These are phyloP conservation scores for Turritis glabra DNA, from an alignment of 345 rosid genomes.

Conservation along the genomic window DNA sequence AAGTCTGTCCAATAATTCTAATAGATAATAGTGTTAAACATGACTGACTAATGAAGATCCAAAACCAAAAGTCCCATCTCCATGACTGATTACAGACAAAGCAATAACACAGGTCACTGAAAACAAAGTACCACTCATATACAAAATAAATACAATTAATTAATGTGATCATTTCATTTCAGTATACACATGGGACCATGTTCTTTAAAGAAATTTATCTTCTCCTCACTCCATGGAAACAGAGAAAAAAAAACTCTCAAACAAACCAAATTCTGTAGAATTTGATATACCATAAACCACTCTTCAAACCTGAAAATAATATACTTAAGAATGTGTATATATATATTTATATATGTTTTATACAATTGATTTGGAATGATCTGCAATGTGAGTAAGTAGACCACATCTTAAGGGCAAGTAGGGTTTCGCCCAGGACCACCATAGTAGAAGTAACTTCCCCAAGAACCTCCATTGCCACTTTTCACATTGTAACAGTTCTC, in stretches of 20 bases:
- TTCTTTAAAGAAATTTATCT: slow-evolving; percentile 24
- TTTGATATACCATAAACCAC: slow-evolving; percentile 7
- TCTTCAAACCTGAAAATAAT: slow-evolving; percentile 23
- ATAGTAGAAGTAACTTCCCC: slow-evolving; percentile 71
- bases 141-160: slow-evolving; percentile 21
- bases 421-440: slow-evolving; percentile 75
- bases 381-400: slow-evolving; percentile 20
- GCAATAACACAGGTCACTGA: slow-evolving; percentile 31
- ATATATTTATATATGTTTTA: slow-evolving; percentile 34
- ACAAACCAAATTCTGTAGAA: background rate
- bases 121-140: slow-evolving; percentile 5
- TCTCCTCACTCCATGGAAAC: slow-evolving; percentile 29
- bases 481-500: slow-evolving; percentile 67
- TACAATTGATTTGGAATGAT: slow-evolving; percentile 35
- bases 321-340: slow-evolving; percentile 36
- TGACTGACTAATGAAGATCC: slow-evolving; percentile 17
- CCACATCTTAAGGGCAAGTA: slow-evolving; percentile 55
- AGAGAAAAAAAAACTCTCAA: slow-evolving; percentile 27
- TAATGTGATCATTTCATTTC: slow-evolving; percentile 19
- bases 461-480: slow-evolving; percentile 53
- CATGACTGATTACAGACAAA: slow-evolving; percentile 26
- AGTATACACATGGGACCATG: slow-evolving; percentile 42
- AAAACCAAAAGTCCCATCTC: slow-evolving; percentile 33
- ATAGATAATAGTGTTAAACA: background rate
- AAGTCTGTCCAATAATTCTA: slow-evolving; percentile 17